Percentiles rank a stretch among this genome's conserved stretches.
Evolutionary conservation across 148 eudicot genomes (phyloP).

Genomic region (Arbutus unedo): DNA sequence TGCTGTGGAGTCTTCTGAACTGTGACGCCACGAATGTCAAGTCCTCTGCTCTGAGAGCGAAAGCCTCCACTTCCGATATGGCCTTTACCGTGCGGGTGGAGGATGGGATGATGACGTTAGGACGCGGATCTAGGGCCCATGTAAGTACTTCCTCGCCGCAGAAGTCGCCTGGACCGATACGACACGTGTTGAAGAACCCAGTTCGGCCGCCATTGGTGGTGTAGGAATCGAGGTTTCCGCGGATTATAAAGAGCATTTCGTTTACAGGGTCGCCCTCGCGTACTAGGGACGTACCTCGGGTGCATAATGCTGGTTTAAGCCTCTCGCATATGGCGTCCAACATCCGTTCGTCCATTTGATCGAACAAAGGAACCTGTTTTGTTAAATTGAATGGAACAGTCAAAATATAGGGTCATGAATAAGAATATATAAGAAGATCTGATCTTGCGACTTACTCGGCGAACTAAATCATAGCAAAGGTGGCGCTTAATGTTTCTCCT

Average conservation of each 20-base stretch:
- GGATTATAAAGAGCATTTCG: slow-evolving; percentile 81
- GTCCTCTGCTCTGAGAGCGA: slow-evolving; percentile 67
- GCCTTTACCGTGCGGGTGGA: slow-evolving; percentile 81
- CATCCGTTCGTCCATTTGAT: slow-evolving; percentile 79
- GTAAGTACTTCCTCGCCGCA: slow-evolving; percentile 85
- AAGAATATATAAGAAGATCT: neutral
- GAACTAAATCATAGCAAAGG: slow-evolving; percentile 78
- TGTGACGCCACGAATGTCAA: slow-evolving; percentile 74
- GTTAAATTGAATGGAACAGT: neutral
- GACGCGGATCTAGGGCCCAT: slow-evolving; percentile 73
- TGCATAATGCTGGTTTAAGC: slow-evolving; percentile 62
- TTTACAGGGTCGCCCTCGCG: slow-evolving; percentile 82
- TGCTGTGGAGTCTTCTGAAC: slow-evolving; percentile 68
- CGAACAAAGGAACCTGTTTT: slow-evolving; percentile 69
- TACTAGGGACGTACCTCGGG: slow-evolving; percentile 59
- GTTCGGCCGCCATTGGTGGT: slow-evolving; percentile 86
- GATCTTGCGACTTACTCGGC: slow-evolving; percentile 48
- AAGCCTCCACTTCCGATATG: slow-evolving; percentile 76
- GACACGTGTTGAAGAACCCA: slow-evolving; percentile 71
- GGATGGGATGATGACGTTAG: slow-evolving; percentile 57
- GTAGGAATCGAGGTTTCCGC: slow-evolving; percentile 69
- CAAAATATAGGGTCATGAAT: neutral
- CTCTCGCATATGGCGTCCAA: slow-evolving; percentile 86
- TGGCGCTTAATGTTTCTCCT: slow-evolving; percentile 86
- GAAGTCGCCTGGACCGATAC: slow-evolving; percentile 67